Evolutionary conservation across 2,329 filamentous ascomycete species (phyloP).

Genomic region (Nothophoma quercina): DNA sequence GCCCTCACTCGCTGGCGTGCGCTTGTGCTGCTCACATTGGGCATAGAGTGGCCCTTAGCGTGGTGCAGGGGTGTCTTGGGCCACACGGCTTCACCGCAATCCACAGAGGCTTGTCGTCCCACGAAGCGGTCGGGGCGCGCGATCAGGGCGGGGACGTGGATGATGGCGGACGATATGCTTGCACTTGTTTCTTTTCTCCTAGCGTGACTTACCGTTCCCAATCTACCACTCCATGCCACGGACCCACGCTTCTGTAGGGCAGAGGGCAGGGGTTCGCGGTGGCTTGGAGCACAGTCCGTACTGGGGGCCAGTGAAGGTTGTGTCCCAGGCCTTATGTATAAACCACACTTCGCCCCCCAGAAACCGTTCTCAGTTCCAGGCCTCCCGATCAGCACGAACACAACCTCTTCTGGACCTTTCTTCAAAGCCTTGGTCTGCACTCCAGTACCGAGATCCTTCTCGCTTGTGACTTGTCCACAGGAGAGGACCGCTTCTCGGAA

Average conservation of each 20-base stretch:
- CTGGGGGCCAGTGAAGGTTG: conserved; percentile 39
- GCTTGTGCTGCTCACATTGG: conserved; percentile 28
- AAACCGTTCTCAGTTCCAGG: conserved; percentile 38
- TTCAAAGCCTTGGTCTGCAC: conserved; percentile 18
- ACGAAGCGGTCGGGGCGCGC: conserved; percentile 47
- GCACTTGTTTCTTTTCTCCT: conserved; percentile 47
- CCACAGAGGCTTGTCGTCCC: conserved; percentile 39
- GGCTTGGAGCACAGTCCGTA: conserved; percentile 41
- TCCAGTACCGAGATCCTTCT: conserved; percentile 20
- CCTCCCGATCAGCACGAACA: conserved; percentile 42
- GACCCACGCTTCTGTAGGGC: conserved; percentile 43
- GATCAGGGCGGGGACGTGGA: conserved; percentile 46
- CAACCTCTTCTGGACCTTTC: conserved; percentile 28
- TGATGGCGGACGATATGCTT: conserved; percentile 38
- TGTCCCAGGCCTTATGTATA: conserved; percentile 45
- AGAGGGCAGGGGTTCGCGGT: conserved; percentile 43
- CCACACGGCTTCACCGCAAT: conserved; percentile 45
- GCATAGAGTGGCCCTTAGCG: conserved; percentile 31
- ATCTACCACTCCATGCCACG: conserved; percentile 45
- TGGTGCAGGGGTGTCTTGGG: conserved; percentile 28
- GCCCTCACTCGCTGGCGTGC: conserved; percentile 31
- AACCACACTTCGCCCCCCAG: conserved; percentile 47
- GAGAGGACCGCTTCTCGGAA: conserved; percentile 25
- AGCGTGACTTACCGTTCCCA: conserved; percentile 46
- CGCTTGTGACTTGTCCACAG: conserved; percentile 35